Evolutionary conservation across 306 rosid genomes (phyloP), one percentile per base, ranked within the genome.

Genomic region (Rosa multiflora): DNA sequence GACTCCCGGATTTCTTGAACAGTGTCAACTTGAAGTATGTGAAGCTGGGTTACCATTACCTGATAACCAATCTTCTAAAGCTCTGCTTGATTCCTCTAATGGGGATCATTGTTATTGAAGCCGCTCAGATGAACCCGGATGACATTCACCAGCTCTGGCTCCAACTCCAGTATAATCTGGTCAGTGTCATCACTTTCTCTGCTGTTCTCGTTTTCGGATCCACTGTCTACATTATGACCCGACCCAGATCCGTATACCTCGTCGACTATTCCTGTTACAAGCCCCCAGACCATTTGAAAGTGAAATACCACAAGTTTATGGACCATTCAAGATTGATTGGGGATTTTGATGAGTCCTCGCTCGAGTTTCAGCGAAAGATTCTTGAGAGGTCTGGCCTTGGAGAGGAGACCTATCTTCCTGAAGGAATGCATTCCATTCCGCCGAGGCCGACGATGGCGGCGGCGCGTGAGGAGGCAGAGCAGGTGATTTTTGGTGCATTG

Each of bases 361-460:
- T 91, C 0, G 85, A 84, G 9, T 91, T 91, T 26, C 97, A 91
- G 80, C 77, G 77, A 17, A 91, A 88, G 82, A 88, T 89, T 80
- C 80, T 91, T 0, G 88, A 88, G 40, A 87, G 91, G 44, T 88
- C 90, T 13, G 94, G 97, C 4, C 86, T 91, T 1, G 91, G 94
- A 0, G 91, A 88, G 64, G 88, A 89, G 47, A 91, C 92, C 3
- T 88, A 81, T 52, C 72, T 81, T 35, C 97, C 94, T 1, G 88
- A 85, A 83, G 88, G 87, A 20, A 66, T 88, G 89, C 88, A 88
- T 61, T n/a, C 0, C 10, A 52, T 88, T 42, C 94, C 91, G 4
- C 87, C 90, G 0, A 79, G 83, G 14, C 88, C 87, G 0, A 77
- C 88, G 0, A 87, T 91, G 91, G 90, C 78, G 4, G 79, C 88